Base-by-base conservation (phyloP, 2,329 filamentous ascomycete genomes). In the Ceratocystis huliohia region DNA sequence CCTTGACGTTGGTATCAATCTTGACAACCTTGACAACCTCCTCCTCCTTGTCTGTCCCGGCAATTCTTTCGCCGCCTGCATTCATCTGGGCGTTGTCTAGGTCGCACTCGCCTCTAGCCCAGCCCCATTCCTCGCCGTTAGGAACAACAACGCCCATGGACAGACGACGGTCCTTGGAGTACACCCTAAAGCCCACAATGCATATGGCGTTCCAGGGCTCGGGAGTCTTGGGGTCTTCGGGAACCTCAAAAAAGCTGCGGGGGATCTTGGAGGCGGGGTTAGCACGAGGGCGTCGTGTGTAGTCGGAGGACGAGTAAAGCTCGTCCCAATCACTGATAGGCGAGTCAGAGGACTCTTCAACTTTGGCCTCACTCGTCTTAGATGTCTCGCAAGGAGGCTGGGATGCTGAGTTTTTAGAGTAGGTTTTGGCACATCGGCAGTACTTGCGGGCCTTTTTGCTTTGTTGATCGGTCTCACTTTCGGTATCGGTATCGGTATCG, bases 121-220 rank as follows among this genome's bases (percentile, higher is more conserved):
- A 82, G 80, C 84, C 84, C 66, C 82, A 81, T 48, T 77, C 79
- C 71, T 84, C 81, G 28, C 80, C 81, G 48, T 81, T 81, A 71
- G 84, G 81, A 74, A 84, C 78, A 22, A 84, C 80, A 13, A 82
- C 79, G 46, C 78, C 76, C n/a, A 84, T 73, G 72, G 82, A 78
- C 2, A 84, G 74, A 41, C 76, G 74, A 57, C 79, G 77, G 71
- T 86, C 81, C 72, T 82, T 83, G 71, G 81, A 81, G 72, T 86
- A 87, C 5, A 87, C 80, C 3, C 83, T 79, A 64, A 87, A 75
- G 0, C 84, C 84, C 0, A 87, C 79, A 20, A 86, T 81, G 64
- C 79, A 82, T 59, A 86, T 79, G 3, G 84, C 84, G 71, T 86
- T 86, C 84, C 84, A 87, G 1, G 82, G 81, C 28, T 82, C 79